Conservation (phyloP, 176 grass and related monocot genomes). For the Paspalum vaginatum region DNA sequence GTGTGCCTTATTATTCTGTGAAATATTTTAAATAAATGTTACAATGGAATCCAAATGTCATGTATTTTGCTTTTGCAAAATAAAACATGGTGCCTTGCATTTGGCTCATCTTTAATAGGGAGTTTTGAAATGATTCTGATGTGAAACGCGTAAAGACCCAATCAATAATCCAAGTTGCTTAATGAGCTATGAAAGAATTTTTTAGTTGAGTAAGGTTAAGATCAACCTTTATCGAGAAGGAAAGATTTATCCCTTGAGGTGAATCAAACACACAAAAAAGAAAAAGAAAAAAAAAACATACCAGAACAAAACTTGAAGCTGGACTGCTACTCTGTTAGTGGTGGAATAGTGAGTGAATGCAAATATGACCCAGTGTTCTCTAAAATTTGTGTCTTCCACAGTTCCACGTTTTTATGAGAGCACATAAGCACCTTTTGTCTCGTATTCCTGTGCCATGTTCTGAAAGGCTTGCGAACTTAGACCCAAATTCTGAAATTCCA, state of each 20-base stretch:
- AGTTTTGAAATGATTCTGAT: background rate
- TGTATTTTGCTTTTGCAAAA: background rate
- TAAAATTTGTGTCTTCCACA: background rate
- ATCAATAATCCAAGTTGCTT: background rate
- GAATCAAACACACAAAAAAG: background rate
- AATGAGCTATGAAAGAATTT: background rate
- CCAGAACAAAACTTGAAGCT: background rate
- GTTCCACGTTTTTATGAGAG: background rate
- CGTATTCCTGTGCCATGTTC: slow-evolving; percentile 25
- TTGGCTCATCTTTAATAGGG: background rate
- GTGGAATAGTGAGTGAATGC: background rate
- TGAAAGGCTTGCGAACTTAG: no score
- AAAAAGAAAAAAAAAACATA: background rate
- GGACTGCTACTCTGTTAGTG: background rate
- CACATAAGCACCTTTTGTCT: background rate
- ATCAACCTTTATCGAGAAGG: background rate
- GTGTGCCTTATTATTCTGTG: slow-evolving; percentile 19
- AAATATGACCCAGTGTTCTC: background rate
- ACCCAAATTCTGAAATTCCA: no score
- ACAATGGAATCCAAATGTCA: background rate
- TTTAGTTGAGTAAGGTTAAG: background rate
- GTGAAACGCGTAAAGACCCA: background rate
- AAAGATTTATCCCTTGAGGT: background rate
- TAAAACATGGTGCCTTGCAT: slow-evolving; percentile 16
- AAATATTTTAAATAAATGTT: slow-evolving; percentile 25